These are phyloP conservation scores for Pilobolus umbonatus DNA, from an alignment of 192 early-diverging fungal species.

Conservation along the genomic window DNA sequence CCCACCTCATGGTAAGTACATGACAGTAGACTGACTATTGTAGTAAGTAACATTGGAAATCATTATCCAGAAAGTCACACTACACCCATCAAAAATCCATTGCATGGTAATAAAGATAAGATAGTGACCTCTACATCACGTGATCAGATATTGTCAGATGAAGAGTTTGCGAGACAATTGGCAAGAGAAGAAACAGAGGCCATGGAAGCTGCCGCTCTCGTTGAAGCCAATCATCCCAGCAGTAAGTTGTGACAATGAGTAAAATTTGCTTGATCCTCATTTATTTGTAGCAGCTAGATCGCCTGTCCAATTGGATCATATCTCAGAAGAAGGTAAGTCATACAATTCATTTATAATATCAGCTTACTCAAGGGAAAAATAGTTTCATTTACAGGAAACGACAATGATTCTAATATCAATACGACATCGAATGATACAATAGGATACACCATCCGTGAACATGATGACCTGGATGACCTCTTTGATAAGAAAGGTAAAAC, in stretches of 20 bases:
- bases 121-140: conserved; percentile 24
- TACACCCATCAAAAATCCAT: no score
- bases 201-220: not conserved
- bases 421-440: not conserved
- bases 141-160: conserved; percentile 44
- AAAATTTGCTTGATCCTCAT: not conserved
- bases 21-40: no score
- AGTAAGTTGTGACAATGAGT: not conserved
- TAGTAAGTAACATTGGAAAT: no score
- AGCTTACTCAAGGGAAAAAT: not conserved
- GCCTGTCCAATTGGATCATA: not conserved
- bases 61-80: no score
- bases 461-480: conserved; percentile 14
- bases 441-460: not conserved
- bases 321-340: not conserved
- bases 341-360: not conserved
- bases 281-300: not conserved
- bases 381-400: not conserved
- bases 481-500: conserved; percentile 8
- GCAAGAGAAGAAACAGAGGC: conserved; percentile 22
- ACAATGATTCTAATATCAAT: not conserved
- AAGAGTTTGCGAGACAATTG: conserved; percentile 47
- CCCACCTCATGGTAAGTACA: no score
- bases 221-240: not conserved
- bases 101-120: not conserved